phyloP scores from a whole-genome alignment of 345 rosid genomes.

The Eucalyptus camaldulensis region DNA sequence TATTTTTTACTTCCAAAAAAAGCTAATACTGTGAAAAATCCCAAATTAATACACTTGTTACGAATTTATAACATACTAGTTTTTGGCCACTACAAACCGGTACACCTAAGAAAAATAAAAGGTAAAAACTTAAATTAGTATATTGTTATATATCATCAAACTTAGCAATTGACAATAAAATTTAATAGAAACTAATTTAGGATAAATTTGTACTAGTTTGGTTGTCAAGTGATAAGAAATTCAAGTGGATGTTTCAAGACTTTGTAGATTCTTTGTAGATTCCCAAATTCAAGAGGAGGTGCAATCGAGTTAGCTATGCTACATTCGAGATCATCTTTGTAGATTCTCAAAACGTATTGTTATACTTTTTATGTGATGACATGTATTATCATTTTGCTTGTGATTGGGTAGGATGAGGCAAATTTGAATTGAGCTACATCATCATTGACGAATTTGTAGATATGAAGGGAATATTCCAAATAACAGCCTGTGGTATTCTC shows the following conservation, averaged over 20 bases:
- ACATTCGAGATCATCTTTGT: background rate
- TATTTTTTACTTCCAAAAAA: background rate
- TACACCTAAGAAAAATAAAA: no score
- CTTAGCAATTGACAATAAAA: accelerated
- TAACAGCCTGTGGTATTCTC: accelerated
- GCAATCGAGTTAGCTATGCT: background rate
- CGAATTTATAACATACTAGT: no score
- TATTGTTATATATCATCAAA: accelerated
- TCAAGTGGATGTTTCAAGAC: no score
- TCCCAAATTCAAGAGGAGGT: no score
- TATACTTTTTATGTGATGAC: background rate
- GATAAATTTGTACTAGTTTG: no score
- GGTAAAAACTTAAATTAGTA: no score
- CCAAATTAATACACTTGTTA: accelerated
- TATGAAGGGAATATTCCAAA: no score
- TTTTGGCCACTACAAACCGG: no score
- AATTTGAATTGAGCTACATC: background rate
- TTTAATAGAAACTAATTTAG: no score
- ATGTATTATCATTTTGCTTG: background rate
- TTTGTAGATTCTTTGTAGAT: no score
- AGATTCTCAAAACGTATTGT: accelerated
- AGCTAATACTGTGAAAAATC: accelerated
- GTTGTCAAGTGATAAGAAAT: no score
- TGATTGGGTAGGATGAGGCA: background rate
- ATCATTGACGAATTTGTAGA: accelerated